Evolutionary conservation across 805 yeast genomes (phyloP).

Genomic region (Pichia nakasei): DNA sequence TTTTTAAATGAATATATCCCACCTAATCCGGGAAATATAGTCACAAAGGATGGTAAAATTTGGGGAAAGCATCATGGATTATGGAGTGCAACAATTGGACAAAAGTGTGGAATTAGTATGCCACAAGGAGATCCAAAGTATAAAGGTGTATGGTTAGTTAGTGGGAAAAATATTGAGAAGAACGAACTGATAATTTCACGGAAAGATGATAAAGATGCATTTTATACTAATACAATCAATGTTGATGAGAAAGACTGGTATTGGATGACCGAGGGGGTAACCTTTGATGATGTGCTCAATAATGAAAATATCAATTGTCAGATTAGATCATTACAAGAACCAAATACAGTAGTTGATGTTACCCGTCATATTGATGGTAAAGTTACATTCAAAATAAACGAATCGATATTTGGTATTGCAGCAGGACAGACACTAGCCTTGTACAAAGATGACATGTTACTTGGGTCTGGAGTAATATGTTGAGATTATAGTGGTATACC

Average conservation of each 20-base stretch:
- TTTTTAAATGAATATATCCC: constrained; percentile 69
- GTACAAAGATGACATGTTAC: constrained; percentile 54
- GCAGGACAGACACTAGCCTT: constrained; percentile 83
- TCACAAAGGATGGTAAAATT: constrained; percentile 62
- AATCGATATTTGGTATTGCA: constrained; percentile 64
- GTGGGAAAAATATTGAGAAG: constrained; percentile 51
- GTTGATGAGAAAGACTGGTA: constrained; percentile 33
- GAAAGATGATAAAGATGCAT: constrained; percentile 51
- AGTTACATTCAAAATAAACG: constrained; percentile 32
- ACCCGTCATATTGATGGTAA: constrained; percentile 7
- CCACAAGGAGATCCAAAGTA: constrained; percentile 80
- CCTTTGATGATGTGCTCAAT: not conserved
- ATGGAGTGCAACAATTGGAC: constrained; percentile 96
- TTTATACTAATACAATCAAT: constrained; percentile 38
- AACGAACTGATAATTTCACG: constrained; percentile 76
- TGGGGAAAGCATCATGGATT: constrained; percentile 83
- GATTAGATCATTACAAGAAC: constrained; percentile 64
- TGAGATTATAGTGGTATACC: not conserved
- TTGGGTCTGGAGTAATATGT: constrained; percentile 52
- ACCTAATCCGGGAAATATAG: constrained; percentile 67
- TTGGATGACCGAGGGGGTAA: constrained; percentile 34
- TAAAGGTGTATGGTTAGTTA: constrained; percentile 80
- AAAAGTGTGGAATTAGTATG: constrained; percentile 67
- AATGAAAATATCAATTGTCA: constrained; percentile 41
- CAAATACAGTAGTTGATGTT: constrained; percentile 27